A percentile compares a stretch with the other conserved stretches of the same genome.
Evolutionary conservation across 495 filamentous ascomycete species (phyloP).

Genomic region (Penicillium daleae): DNA sequence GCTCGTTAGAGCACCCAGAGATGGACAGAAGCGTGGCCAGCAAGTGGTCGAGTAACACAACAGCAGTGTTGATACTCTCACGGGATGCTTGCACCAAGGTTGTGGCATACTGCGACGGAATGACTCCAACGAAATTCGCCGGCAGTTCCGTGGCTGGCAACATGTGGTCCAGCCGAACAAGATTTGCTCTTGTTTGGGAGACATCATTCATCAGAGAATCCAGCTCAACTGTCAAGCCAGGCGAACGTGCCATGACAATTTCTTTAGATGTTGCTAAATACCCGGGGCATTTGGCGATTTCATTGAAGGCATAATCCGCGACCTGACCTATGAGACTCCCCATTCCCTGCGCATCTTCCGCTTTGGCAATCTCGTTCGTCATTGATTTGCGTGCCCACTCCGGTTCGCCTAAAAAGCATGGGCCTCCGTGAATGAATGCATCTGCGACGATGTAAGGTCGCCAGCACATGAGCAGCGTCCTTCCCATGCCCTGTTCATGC

Average conservation of each 20-base stretch:
- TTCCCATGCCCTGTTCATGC: conserved; percentile 31
- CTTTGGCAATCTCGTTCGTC: conserved; percentile 16
- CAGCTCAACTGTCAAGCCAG: too few species aligned
- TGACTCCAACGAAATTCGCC: background rate
- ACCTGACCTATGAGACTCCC: background rate
- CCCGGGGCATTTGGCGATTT: conserved; percentile 7
- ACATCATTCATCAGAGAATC: background rate
- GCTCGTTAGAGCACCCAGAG: background rate
- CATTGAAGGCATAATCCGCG: background rate
- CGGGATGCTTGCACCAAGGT: background rate
- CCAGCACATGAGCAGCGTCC: conserved; percentile 27
- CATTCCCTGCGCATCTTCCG: conserved; percentile 7
- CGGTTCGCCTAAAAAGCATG: conserved; percentile 30
- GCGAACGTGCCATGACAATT: background rate
- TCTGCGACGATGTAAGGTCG: conserved; percentile 32
- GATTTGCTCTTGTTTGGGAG: background rate
- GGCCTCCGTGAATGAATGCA: conserved; percentile 19
- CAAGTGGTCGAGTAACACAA: background rate
- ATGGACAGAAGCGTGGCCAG: background rate
- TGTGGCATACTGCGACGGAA: background rate
- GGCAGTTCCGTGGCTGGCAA: background rate
- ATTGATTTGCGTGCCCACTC: conserved; percentile 27
- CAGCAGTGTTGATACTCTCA: background rate
- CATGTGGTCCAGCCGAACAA: background rate
- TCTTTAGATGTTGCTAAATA: background rate